Base-by-base conservation (phyloP, 1,139 yeast genomes). In the Scheffersomyces cryptocercus region DNA sequence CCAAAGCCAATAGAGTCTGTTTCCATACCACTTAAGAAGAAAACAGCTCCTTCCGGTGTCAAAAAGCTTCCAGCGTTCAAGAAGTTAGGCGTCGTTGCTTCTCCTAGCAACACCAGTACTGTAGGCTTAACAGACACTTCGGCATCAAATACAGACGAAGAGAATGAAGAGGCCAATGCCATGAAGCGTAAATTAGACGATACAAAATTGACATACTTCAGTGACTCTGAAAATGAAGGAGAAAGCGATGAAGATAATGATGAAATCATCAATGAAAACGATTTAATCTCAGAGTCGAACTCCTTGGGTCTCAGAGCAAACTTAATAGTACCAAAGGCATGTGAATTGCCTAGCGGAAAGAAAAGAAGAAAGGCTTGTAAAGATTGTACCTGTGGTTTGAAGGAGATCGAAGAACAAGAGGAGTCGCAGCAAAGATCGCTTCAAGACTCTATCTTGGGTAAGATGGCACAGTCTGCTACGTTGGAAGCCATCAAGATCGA, bases 321-420 rank as follows among this genome's bases (percentile, higher is more conserved):
- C 42, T 58, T 77, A 40, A 67, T 77, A 33, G 63, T 73, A 11
- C 84, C 84, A 12, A 65, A 70, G 46, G 67, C 70, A 50, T 79
- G 84, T 58, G 77, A 71, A 50, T 59, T 70, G 48, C 72, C 77
- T 28, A 68, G 65, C 35, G 91, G 93, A 13, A 79, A 82, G 44
- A 80, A 77, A 60, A 77, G 91, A 66, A 82, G 87, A 70, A 85
- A 79, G 65, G 95, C 99, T 0, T 95, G 99, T 72, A 93, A 90
- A 67, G 97, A 93, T 66, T 95, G 99, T 65, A 86, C 98, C 0
- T 95, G 99, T 73, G 99, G 99, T 6, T 76, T 93, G 52, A 89
- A 85, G 55, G 99, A 93, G 63, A 67, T 78, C 45, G 90, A 85
- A 64, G 90, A 82, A 48, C 60, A 58, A 38, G 84, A 77, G 52